Base-by-base conservation (phyloP, 2,329 filamentous ascomycete species). In the Sporothrix euskadiensis region DNA sequence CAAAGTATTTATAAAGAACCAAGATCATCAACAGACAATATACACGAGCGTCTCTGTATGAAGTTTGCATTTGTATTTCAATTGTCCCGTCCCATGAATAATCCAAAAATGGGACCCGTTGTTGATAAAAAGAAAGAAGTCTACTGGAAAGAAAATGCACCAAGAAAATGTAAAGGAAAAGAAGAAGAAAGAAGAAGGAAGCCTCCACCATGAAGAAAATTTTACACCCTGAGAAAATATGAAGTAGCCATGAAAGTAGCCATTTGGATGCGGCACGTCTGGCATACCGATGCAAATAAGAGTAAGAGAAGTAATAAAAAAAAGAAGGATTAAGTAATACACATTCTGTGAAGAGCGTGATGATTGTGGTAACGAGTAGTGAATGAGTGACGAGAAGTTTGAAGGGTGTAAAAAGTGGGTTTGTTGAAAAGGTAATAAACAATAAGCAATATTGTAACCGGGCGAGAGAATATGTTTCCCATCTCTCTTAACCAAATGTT, bases 141-240 rank as follows among this genome's bases (percentile, higher is more conserved):
- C 41, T 49, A 49, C 9, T 52, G 22, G 4, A 30, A 57, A 57
- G 22, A 57, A 26, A 66, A 66, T 14, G 63, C 63, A 49, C 19
- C 22, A 66, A 30, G 16, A 47, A 32, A n/a, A 30, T 10, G 16
- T 12, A 12, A 59, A n/a, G 32, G n/a, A 10, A n/a, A 57, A 68
- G 39, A 41, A 47, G 35, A 44, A 26, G n/a, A 22, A 26, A 65
- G 8, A 44, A n/a, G 8, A 44, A 57, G 59, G 41, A 49, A 65
- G 12, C 54, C n/a, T 44, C 68, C 68, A 41, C 49, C 59, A 9
- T 49, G 12, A 71, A 59, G 19, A 10, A 71, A 63, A 35, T n/a
- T 66, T 69, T 22, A 52, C 61, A 47, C 61, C 61, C 39, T 66
- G 61, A 47, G 12, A 66, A 47, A 19, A 69, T n/a, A 41, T 22